Evolutionary conservation across 2,329 filamentous ascomycete species (phyloP), one percentile per base, ranked within the genome.

Genomic region (Lasiodiplodia sp.): DNA sequence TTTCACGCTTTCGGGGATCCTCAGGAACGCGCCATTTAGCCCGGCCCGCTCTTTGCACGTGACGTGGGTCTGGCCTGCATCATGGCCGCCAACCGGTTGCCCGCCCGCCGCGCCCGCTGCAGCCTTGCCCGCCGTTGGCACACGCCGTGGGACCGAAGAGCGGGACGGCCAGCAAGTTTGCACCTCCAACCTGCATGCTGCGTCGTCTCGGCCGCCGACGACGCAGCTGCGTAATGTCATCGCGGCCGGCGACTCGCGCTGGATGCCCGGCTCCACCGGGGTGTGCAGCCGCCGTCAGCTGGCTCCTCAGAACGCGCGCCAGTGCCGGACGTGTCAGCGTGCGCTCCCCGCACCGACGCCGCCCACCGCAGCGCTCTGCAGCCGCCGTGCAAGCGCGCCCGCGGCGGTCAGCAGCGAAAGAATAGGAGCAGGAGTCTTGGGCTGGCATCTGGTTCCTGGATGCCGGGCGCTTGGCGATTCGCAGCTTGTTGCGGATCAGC

Each of bases 401-500:
- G 12, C 12, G n/a, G 60, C 60, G 60, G 60, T 52, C 31, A 57
- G 34, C 31, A 47, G 34, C 57, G 12, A 25, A 14, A 25, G 60
- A 64, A 64, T 64, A 64, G 60, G 60, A 64, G 60, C 60, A 64
- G 60, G 60, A 64, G 60, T 37, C 25, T 31, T 21, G 8, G 60
- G 25, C 44, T 51, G 60, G 28, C 44, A 52, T 60, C 31, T 67
- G 53, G 65, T 60, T 40, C 55, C 65, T 60, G 65, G 31, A 37
- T 58, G 56, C 56, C 25, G n/a, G 52, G 52, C 52, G 49, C 63
- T 66, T 56, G 64, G 64, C 64, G 65, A 67, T 67, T 57, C 65
- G 55, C 65, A 67, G 53, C 56, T 52, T 67, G 65, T 67, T 67
- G 65, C 65, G 65, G 65, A 67, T 67, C 65, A 55, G 40, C 65